Percentiles rank a stretch among this genome's conserved stretches.
Conservation (phyloP, 371 early-diverging fungal species). For the Mucor racemosus region DNA sequence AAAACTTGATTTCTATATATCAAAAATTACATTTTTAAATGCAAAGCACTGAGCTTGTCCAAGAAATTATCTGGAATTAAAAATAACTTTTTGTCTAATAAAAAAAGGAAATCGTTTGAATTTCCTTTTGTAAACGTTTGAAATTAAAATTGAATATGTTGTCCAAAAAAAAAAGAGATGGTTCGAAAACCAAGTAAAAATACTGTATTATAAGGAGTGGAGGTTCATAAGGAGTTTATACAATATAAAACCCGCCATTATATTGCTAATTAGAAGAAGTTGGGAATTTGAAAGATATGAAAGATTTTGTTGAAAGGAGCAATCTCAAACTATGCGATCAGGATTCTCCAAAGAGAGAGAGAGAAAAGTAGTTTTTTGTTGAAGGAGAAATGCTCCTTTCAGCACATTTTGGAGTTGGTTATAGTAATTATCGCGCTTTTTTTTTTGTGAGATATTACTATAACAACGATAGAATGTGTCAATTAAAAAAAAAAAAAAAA, state of each 20-base stretch:
- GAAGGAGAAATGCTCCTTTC: conserved; percentile 9
- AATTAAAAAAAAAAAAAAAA: background rate
- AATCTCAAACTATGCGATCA: conserved; percentile 1
- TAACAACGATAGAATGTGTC: conserved; percentile 11
- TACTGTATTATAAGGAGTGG: background rate
- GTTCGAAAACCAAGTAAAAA: too few relatives aligned
- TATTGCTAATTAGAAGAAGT: conserved; percentile 19
- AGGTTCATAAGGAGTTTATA: background rate
- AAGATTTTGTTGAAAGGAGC: background rate
- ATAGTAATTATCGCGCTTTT: conserved; percentile 5
- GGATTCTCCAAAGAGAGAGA: background rate
- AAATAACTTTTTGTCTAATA: too few relatives aligned
- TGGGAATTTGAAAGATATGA: conserved; percentile 1
- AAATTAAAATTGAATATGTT: too few relatives aligned
- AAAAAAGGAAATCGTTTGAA: too few relatives aligned
- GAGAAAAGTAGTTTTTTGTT: too few relatives aligned
- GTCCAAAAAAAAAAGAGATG: too few relatives aligned
- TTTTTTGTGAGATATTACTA: conserved; percentile 8
- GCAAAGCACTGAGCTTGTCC: too few relatives aligned
- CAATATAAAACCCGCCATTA: conserved; percentile 14
- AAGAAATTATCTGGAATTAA: too few relatives aligned
- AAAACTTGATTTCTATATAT: too few relatives aligned
- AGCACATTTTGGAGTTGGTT: background rate
- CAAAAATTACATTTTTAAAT: too few relatives aligned
- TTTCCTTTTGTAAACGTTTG: too few relatives aligned